Evolutionary conservation across 768 basidiomycete species (phyloP).

Genomic region (Tylopilus plumbeoviolaceoides): DNA sequence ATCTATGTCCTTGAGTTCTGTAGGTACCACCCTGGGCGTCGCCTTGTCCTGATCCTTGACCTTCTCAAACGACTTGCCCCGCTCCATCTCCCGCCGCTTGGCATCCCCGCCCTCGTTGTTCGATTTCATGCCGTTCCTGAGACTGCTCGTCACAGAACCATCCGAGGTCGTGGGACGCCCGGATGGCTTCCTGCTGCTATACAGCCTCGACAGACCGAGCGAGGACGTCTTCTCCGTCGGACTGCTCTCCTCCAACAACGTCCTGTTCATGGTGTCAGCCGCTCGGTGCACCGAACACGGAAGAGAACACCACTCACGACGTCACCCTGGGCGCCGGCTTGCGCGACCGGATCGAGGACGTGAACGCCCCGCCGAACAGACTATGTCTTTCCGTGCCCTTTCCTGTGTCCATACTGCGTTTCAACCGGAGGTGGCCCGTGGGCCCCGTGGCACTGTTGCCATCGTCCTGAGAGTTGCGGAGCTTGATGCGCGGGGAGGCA

Average conservation of each 20-base stretch:
- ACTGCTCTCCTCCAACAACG: constrained; percentile 31
- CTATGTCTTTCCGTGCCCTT: constrained; percentile 61
- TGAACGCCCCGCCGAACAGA: constrained; percentile 72
- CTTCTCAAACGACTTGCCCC: constrained; percentile 23
- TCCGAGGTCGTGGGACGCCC: constrained; percentile 41
- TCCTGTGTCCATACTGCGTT: constrained; percentile 47
- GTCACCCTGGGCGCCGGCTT: constrained; percentile 81
- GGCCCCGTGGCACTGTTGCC: neutral
- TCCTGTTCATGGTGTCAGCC: constrained; percentile 18
- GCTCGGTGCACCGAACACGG: neutral
- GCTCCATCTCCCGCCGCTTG: constrained; percentile 17
- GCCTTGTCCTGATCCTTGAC: constrained; percentile 18
- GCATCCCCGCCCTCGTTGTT: constrained; percentile 15
- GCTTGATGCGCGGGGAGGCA: constrained; percentile 18
- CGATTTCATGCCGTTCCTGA: constrained; percentile 23
- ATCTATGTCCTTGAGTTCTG: constrained; percentile 32
- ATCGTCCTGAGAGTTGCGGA: constrained; percentile 26
- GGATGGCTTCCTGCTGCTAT: constrained; percentile 40
- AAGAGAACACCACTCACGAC: constrained; percentile 41
- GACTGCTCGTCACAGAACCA: constrained; percentile 17
- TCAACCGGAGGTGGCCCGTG: constrained; percentile 41
- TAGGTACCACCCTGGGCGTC: constrained; percentile 12
- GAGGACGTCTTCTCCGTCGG: constrained; percentile 43
- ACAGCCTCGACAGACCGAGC: constrained; percentile 49
- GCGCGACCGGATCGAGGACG: constrained; percentile 57